Conservation (phyloP, 139 green algal genomes). For the Monoraphidium neglectum region DNA sequence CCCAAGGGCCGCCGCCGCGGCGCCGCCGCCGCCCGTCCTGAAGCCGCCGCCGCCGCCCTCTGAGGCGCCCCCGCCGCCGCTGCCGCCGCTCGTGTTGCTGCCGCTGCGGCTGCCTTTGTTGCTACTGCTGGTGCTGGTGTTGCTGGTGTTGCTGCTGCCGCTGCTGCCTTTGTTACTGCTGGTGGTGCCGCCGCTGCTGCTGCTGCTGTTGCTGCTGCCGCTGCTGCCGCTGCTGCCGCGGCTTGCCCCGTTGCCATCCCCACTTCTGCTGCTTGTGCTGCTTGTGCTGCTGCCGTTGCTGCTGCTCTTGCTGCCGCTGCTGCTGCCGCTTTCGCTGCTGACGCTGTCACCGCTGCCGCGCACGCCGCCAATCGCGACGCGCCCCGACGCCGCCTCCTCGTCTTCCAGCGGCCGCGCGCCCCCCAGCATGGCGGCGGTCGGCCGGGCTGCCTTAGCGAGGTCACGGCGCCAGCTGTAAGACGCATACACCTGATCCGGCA, state of each 20-base stretch:
- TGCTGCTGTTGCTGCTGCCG: constrained; percentile 1
- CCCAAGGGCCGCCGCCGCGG: not conserved
- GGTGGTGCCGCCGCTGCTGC: not conserved
- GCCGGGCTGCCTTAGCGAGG: constrained; percentile 16
- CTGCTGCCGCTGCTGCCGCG: not conserved
- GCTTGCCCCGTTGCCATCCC: too few species aligned
- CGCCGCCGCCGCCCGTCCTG: too few species aligned
- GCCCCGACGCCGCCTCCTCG: not conserved
- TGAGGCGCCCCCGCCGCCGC: too few species aligned
- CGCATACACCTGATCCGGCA: constrained; percentile 43
- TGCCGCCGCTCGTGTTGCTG: too few species aligned
- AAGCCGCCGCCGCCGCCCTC: too few species aligned
- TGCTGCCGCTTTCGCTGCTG: not conserved
- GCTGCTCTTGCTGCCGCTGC: constrained; percentile 11
- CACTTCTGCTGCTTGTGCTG: too few species aligned
- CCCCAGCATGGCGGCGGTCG: not conserved
- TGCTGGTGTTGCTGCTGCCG: not conserved
- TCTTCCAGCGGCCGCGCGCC: not conserved
- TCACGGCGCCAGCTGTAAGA: constrained; percentile 25
- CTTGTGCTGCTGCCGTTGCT: too few species aligned
- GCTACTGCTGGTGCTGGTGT: not conserved
- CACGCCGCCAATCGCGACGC: not conserved
- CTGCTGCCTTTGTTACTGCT: constrained; percentile 1
- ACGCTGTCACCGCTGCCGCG: not conserved
- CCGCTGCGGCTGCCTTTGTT: not conserved